Conservation (phyloP, 169 alveolate genomes). For the Cystoisospora suis region DNA sequence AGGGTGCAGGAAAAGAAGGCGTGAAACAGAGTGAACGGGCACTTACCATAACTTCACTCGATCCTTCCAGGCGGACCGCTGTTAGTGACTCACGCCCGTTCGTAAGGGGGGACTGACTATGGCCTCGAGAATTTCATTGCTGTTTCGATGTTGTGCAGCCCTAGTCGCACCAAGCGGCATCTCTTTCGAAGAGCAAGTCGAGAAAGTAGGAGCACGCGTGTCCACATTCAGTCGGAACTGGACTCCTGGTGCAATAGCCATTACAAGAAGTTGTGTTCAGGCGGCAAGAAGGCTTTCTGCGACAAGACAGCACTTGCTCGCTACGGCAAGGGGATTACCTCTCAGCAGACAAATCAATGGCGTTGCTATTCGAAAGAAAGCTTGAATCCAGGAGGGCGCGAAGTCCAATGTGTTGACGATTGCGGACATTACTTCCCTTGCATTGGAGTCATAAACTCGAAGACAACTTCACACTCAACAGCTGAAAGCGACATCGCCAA, state of each 20-base stretch:
- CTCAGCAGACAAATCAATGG: slow-evolving; percentile 5
- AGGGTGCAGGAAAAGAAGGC: too few species aligned
- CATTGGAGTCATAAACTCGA: neutral
- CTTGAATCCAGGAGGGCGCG: neutral
- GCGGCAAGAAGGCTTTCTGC: neutral
- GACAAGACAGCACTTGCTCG: neutral
- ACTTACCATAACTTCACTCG: too few species aligned
- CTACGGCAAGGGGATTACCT: neutral
- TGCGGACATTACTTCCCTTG: neutral
- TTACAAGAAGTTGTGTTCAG: neutral
- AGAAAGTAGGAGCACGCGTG: slow-evolving; percentile 2
- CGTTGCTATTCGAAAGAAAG: neutral
- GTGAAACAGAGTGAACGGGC: too few species aligned
- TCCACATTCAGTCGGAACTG: neutral
- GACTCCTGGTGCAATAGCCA: neutral
- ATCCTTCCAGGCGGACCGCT: too few species aligned
- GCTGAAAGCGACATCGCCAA: neutral
- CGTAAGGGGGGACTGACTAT: too few species aligned
- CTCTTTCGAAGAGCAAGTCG: too few species aligned
- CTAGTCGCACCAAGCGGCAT: too few species aligned
- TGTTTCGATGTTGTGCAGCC: too few species aligned
- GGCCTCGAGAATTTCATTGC: too few species aligned
- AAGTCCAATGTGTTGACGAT: slow-evolving; percentile 5
- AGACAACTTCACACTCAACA: neutral
- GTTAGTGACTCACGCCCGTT: too few species aligned